Evolutionary conservation across 208 protist species (phyloP).

Genomic region (Acanthamoeba culbertsoni): DNA sequence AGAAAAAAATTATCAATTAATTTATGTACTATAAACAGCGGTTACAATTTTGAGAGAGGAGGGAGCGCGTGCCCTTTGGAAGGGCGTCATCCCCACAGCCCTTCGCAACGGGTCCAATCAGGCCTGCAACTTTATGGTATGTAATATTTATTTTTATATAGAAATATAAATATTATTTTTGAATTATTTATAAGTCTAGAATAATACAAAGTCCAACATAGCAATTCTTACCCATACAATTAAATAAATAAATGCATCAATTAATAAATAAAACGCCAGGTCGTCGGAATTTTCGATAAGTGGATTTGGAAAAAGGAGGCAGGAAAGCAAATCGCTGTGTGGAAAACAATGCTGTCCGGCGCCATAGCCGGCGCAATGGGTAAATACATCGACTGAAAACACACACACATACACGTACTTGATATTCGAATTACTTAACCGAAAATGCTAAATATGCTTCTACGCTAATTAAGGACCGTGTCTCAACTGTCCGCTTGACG

Average conservation of each 20-base stretch:
- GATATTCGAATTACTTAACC: neutral
- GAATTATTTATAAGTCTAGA: neutral
- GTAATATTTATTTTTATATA: neutral
- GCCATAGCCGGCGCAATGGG: neutral
- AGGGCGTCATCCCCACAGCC: conserved; percentile 64
- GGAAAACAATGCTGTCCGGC: conserved; percentile 30
- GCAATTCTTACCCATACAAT: too few species aligned
- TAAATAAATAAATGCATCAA: too few species aligned
- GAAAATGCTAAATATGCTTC: neutral
- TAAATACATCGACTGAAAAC: neutral
- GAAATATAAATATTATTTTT: neutral
- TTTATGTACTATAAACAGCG: neutral
- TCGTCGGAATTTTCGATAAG: conserved; percentile 19
- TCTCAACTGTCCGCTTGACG: conserved; percentile 49
- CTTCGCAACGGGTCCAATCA: conserved; percentile 69
- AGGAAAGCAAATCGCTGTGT: conserved; percentile 45
- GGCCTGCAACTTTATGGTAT: conserved; percentile 58
- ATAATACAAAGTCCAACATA: too few species aligned
- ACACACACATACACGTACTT: neutral
- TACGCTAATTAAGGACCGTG: neutral
- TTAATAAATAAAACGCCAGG: too few species aligned
- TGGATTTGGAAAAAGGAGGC: conserved; percentile 26
- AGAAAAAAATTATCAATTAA: too few species aligned
- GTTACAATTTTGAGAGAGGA: conserved; percentile 49
- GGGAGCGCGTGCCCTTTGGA: conserved; percentile 62